Base-by-base conservation (phyloP, 495 filamentous ascomycete species). In the Penicillium desertorum region DNA sequence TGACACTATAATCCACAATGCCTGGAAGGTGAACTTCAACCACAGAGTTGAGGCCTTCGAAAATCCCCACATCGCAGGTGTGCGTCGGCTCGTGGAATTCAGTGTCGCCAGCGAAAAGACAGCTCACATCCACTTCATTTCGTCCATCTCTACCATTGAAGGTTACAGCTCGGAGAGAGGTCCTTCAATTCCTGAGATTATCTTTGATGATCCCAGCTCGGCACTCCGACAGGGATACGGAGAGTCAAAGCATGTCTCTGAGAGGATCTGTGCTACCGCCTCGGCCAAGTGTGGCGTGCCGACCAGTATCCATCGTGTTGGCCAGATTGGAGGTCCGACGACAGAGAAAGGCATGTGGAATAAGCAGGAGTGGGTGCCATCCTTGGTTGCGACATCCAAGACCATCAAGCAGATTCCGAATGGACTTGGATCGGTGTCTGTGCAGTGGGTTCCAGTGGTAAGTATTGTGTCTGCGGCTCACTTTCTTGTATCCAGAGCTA, bases 11-110 rank as follows among this genome's bases (percentile, higher is more conserved):
- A 81, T 85, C 52, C 81, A 85, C 62, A 84, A 83, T 63, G 79
- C 80, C 27, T 87, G 83, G 84, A 79, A 76, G 2, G 82, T 86
- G 16, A 79, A 86, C 64, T 86, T 86, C 72, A 83, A 85, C 61
- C 72, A 75, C 25, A 61, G 75, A 0, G 66, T 83, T 27, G 71
- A 73, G 29, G 77, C 79, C 0, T 86, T 85, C 29, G 76, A 81
- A 58, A 71, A 81, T 48, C 76, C 78, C 3, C 76, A 82, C 53
- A 73, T 86, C 17, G 61, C 65, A 5, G 79, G 81, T 11, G 75
- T 83, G 20, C 70, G 76, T 37, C 71, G 76, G 29, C 61, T 86
- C 7, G 71, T 78, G 4, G 70, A 83, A 42, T 81, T 86, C 37
- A 72, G 74, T 45, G 11, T 50, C 61, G 37, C 59, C 63, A 71